Conservation (phyloP, 139 green algal species). For the Pleodorina starrii region DNA sequence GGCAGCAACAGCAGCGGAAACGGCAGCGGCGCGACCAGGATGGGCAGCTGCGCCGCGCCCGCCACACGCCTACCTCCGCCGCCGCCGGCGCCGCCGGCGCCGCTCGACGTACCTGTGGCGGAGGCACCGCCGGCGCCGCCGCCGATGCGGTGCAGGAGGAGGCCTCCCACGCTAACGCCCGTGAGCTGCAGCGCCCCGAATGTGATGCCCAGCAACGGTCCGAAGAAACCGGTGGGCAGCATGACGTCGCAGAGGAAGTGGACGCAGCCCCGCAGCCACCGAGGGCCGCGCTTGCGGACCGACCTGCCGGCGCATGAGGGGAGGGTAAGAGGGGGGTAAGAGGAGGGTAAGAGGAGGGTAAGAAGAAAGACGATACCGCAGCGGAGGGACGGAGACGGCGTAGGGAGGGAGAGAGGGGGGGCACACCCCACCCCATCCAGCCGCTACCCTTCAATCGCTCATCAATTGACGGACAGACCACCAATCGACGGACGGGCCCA, state of each 20-base stretch:
- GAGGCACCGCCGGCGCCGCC: background rate
- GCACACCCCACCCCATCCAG: too few species aligned
- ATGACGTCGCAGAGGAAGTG: background rate
- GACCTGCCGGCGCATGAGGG: background rate
- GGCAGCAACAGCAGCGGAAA: background rate
- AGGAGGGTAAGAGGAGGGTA: background rate
- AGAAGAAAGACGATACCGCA: background rate
- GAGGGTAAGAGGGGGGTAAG: background rate
- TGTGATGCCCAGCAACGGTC: slow-evolving; percentile 14
- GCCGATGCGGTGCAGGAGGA: background rate
- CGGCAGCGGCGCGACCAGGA: background rate
- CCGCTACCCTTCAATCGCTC: too few species aligned
- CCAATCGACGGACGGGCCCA: too few species aligned
- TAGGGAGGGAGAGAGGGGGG: too few species aligned
- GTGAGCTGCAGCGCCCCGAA: background rate
- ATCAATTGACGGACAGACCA: too few species aligned
- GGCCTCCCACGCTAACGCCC: background rate
- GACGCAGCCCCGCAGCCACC: background rate
- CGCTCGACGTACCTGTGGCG: background rate
- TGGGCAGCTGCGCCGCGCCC: background rate
- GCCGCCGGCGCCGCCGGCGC: background rate
- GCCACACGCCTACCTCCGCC: background rate
- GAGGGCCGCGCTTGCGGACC: background rate
- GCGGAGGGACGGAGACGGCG: too few species aligned
- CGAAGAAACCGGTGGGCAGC: slow-evolving; percentile 46